Evolutionary conservation across 257 asterid species (phyloP), one percentile per base, ranked within the genome.

Genomic region (Perilla frutescens): DNA sequence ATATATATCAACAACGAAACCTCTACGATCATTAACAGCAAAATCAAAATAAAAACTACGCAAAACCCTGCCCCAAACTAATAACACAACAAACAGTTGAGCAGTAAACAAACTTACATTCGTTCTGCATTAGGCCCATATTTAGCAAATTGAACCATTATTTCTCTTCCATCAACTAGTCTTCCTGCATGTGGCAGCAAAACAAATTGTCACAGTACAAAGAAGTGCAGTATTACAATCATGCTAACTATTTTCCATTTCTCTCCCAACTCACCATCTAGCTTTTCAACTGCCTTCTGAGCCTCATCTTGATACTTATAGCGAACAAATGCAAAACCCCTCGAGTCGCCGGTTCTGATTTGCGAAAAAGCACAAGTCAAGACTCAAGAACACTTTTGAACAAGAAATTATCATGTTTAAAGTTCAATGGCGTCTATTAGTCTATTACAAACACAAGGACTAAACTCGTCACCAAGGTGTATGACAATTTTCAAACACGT

Each of bases 261-360:
- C 41, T 50, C 60, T 13, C 49, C 55, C 58, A 69, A 72, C 87
- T 69, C 57, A 95, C 99, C 99, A 82, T 95, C 98, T 7, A 92
- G 97, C 87, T 85, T 95, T 0, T 95, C 98, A 36, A 95, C 99
- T 1, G 97, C 99, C 84, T 92, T 92, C 39, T 73, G 79, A 36
- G 99, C 99, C 84, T 95, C 99, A 54, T 95, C 99, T 80, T 90
- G 96, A 77, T 95, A 92, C 81, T 92, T 95, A 67, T 95, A 95
- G 39, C 99, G 81, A 69, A 95, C 98, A 80, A 95, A 95, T 2
- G 98, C 99, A 84, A 92, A 95, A 14, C 98, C 99, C 82, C 96
- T 83, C 2, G 98, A 95, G 83, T 95, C 98, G n/a, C 99, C 99
- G 70, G 96, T 95, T 91, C 99, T 95, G 54, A 58, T 12, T 41